Evolutionary conservation across 306 rosid genomes (phyloP).

Genomic region (Mimosa bimucronata): DNA sequence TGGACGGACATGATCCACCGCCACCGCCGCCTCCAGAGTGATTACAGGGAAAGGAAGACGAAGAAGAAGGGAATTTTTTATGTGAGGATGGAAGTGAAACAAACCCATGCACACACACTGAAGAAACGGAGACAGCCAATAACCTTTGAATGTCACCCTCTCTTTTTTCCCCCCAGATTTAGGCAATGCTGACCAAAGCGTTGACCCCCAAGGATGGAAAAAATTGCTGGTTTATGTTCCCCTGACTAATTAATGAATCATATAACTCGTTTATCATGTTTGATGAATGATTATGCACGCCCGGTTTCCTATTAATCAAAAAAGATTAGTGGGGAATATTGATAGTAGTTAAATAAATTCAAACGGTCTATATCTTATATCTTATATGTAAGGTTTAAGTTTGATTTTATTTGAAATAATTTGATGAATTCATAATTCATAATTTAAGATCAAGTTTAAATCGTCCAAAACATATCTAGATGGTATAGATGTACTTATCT

Average conservation of each 20-base stretch:
- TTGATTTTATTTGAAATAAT: no score
- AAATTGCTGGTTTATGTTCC: neutral
- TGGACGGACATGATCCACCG: conserved; percentile 43
- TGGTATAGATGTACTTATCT: no score
- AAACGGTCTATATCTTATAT: no score
- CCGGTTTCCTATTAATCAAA: no score
- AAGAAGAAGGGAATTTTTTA: neutral
- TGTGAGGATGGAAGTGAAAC: neutral
- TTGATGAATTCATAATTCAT: no score
- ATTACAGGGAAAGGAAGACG: neutral
- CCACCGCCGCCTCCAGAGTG: conserved; percentile 19
- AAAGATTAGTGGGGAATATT: no score
- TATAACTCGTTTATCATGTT: neutral
- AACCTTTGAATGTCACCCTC: conserved; percentile 30
- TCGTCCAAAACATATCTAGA: no score
- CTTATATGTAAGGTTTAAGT: no score
- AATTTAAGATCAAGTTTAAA: no score
- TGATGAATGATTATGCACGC: no score
- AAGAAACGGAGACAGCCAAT: conserved; percentile 43
- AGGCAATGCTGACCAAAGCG: conserved; percentile 41
- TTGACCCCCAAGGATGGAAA: neutral
- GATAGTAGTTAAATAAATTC: no score
- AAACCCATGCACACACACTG: conserved; percentile 14
- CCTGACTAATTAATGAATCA: neutral
- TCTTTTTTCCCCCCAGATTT: conserved; percentile 51